phyloP scores from a whole-genome alignment of 2,329 filamentous ascomycete species.

The Colletotrichum musicola region DNA sequence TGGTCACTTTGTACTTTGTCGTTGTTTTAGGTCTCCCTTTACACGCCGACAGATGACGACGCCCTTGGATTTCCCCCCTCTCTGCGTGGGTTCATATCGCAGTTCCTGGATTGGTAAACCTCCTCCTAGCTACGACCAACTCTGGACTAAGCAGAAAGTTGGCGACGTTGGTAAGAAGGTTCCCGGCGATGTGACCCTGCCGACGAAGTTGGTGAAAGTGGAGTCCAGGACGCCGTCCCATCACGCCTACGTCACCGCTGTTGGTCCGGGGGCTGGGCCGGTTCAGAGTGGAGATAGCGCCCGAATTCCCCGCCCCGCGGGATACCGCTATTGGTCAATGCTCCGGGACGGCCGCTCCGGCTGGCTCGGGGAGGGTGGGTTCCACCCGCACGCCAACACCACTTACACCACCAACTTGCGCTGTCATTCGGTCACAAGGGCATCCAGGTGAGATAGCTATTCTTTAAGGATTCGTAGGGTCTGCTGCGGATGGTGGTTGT shows the following conservation, averaged over 20 bases:
- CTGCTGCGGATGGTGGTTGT: not conserved
- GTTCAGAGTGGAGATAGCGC: not conserved
- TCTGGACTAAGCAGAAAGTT: not conserved
- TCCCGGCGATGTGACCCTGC: constrained; percentile 15
- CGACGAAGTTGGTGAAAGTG: constrained; percentile 3
- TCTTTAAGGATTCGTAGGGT: not conserved
- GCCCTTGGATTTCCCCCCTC: too few species aligned
- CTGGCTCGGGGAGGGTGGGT: constrained; percentile 3
- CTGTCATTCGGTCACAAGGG: constrained; percentile 10
- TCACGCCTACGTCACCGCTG: constrained; percentile 36
- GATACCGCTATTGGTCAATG: constrained; percentile 21
- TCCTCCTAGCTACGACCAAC: not conserved
- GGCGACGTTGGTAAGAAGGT: constrained; percentile 6
- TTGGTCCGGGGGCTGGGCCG: constrained; percentile 3
- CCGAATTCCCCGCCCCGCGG: constrained; percentile 2
- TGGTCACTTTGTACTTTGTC: not conserved
- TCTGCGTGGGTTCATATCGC: not conserved
- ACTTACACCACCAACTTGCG: not conserved
- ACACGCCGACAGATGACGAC: not conserved
- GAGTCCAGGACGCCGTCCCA: constrained; percentile 9
- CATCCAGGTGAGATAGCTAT: not conserved
- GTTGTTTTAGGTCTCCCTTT: not conserved
- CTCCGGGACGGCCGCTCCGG: constrained; percentile 16
- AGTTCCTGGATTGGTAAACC: not conserved
- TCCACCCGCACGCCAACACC: constrained; percentile 1